Conservation (phyloP, 2,329 filamentous ascomycete genomes). For the Colletotrichum orbiculare region DNA sequence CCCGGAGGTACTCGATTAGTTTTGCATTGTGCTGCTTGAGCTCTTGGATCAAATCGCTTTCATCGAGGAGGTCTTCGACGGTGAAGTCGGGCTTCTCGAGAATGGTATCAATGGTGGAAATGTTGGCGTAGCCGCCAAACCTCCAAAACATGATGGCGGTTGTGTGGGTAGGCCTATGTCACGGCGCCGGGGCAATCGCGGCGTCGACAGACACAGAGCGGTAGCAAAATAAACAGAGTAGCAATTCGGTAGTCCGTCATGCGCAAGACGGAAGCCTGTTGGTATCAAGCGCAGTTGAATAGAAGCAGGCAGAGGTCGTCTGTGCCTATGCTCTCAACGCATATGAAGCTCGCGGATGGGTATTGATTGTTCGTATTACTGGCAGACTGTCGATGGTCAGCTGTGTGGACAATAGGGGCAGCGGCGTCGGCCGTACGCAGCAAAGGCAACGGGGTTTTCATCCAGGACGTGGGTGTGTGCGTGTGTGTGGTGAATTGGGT, state of each 20-base stretch:
- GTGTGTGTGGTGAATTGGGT: slow-evolving; percentile 9
- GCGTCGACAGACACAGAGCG: slow-evolving; percentile 30
- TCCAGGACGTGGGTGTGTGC: not conserved
- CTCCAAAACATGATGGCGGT: slow-evolving; percentile 95
- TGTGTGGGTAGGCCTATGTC: slow-evolving; percentile 38
- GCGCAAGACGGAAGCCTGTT: slow-evolving; percentile 21
- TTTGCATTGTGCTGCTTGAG: slow-evolving; percentile 98
- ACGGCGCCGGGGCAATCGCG: slow-evolving; percentile 40
- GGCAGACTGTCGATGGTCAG: slow-evolving; percentile 20
- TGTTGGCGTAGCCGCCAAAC: slow-evolving; percentile 98
- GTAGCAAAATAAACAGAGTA: slow-evolving; percentile 1
- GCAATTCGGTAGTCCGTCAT: slow-evolving; percentile 15
- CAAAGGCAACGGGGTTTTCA: not conserved
- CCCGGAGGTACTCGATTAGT: slow-evolving; percentile 93
- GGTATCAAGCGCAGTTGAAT: slow-evolving; percentile 6
- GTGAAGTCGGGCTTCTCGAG: slow-evolving; percentile 97
- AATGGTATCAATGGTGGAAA: slow-evolving; percentile 95
- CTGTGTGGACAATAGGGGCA: not conserved
- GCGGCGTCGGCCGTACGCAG: slow-evolving; percentile 5
- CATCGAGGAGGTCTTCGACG: slow-evolving; percentile 94
- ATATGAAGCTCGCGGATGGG: slow-evolving; percentile 25
- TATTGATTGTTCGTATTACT: slow-evolving; percentile 28
- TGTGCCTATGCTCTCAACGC: slow-evolving; percentile 24
- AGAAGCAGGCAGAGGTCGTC: slow-evolving; percentile 19
- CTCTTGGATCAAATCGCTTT: slow-evolving; percentile 96